Base-by-base conservation (phyloP, 2,329 filamentous ascomycete species). In the Xylariaceae sp. region DNA sequence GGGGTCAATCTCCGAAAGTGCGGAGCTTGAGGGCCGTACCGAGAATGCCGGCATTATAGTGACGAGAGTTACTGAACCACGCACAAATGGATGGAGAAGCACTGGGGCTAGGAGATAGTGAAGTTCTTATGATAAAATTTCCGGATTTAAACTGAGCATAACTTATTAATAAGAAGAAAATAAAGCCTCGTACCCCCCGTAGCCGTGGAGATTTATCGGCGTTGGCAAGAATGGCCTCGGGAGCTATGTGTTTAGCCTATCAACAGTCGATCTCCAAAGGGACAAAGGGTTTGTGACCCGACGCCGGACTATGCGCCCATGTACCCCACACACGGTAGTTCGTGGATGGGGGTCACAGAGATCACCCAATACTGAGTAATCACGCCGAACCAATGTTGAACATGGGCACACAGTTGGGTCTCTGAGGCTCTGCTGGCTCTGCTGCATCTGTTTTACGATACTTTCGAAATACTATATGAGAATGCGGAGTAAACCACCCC, bases 21-120 rank as follows among this genome's bases (percentile, higher is more conserved):
- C 35, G 32, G 36, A 42, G 20, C 11, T 7, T 30, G 23, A n/a
- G 41, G 8, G 20, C 3, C 75, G 69, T 65, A 80, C 78, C 41
- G 75, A 76, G 64, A 80, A 81, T n/a, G 72, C 64, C 2, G 56
- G 15, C 56, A 59, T 58, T 10, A 6, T 54, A 75, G 62, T 74
- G 77, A 23, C 33, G 16, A 1, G 8, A 41, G 15, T 10, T 7
- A 27, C 15, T n/a, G 35, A 11, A 10, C 29, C 33, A 26, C 33
- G 18, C 18, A 36, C 6, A n/a, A 10, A 4, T 11, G 4, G 13
- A 16, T 21, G 15, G 29, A 23, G 11, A 62, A 73, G 27, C 24
- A 15, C 11, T 40, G 15, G 36, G 32, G 36, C 21, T 18, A 11
- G 16, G 24, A 20, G 18, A 6, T 23, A 39, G 10, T 24, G n/a